Percentiles rank a stretch among this genome's conserved stretches.
These are phyloP conservation scores for Talaromyces marneffei DNA, from an alignment of 2,329 filamentous ascomycete genomes.

Conservation along the genomic window DNA sequence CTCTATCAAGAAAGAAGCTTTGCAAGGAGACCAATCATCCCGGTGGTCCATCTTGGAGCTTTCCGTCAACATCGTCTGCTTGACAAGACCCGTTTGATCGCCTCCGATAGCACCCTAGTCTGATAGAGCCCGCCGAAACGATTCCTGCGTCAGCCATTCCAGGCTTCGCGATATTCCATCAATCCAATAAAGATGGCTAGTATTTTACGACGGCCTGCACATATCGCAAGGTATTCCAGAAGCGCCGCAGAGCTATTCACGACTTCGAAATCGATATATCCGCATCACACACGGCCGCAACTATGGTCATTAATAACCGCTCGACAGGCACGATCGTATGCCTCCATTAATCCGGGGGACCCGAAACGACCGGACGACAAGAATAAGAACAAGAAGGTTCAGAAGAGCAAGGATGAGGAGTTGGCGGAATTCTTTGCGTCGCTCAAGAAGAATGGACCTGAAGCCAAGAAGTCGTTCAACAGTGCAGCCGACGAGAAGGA, in stretches of 20 bases:
- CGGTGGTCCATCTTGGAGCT: conserved; percentile 10
- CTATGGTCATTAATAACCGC: conserved; percentile 33
- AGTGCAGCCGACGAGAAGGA: conserved; percentile 43
- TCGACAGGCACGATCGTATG: conserved; percentile 35
- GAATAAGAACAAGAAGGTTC: conserved; percentile 13
- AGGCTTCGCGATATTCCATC: conserved; percentile 26
- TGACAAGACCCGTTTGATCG: neutral
- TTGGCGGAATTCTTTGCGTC: conserved; percentile 5
- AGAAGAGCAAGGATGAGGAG: conserved; percentile 8
- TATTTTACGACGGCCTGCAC: conserved; percentile 60
- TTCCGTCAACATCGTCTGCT: neutral
- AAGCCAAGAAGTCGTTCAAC: conserved; percentile 36
- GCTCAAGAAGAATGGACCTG: conserved; percentile 4
- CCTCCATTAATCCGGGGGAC: conserved; percentile 39
- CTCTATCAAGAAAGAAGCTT: neutral
- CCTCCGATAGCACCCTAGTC: neutral
- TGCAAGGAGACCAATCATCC: neutral
- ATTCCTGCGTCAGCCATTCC: conserved; percentile 18
- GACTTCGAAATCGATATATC: conserved; percentile 43
- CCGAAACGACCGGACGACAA: conserved; percentile 39
- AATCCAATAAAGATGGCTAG: conserved; percentile 53
- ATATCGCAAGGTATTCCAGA: conserved; percentile 58
- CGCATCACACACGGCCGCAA: conserved; percentile 35
- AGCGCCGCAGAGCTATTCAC: conserved; percentile 50
- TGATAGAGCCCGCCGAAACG: neutral